These are phyloP conservation scores for Aspergillus felis DNA, from an alignment of 2,329 filamentous ascomycete species.

Conservation along the genomic window DNA sequence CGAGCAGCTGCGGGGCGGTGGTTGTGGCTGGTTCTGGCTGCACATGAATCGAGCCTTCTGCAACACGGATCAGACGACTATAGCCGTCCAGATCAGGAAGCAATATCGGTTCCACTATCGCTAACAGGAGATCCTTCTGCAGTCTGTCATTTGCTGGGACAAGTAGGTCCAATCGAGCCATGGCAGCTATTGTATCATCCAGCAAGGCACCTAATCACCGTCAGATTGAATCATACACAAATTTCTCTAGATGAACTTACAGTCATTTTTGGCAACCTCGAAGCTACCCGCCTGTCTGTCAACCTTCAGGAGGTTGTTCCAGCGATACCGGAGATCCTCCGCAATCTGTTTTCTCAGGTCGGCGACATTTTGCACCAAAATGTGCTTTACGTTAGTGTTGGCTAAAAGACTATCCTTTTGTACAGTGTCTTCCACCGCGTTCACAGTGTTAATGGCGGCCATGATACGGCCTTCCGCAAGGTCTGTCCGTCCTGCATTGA, in stretches of 20 bases:
- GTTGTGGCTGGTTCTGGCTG: slow-evolving; percentile 19
- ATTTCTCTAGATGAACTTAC: slow-evolving; percentile 42
- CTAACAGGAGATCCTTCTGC: slow-evolving; percentile 27
- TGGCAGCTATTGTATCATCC: slow-evolving; percentile 28
- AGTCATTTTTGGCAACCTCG: slow-evolving; percentile 50
- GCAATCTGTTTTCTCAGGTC: slow-evolving; percentile 65
- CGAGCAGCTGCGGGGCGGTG: slow-evolving; percentile 37
- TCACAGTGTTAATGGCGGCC: slow-evolving; percentile 47
- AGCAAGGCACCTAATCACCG: slow-evolving; percentile 16
- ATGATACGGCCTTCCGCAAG: slow-evolving; percentile 44
- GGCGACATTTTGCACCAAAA: slow-evolving; percentile 63
- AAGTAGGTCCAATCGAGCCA: slow-evolving; percentile 31
- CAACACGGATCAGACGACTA: slow-evolving; percentile 24
- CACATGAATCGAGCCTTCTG: slow-evolving; percentile 26
- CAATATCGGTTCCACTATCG: slow-evolving; percentile 32
- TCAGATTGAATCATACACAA: slow-evolving; percentile 1
- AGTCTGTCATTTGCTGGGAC: slow-evolving; percentile 27
- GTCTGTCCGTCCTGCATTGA: slow-evolving; percentile 46
- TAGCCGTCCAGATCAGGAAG: slow-evolving; percentile 21
- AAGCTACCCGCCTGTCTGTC: slow-evolving; percentile 56
- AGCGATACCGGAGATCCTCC: slow-evolving; percentile 64
- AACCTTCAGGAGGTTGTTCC: slow-evolving; percentile 64
- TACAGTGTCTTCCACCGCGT: slow-evolving; percentile 38
- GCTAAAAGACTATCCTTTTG: slow-evolving; percentile 25
- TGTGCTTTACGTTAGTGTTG: slow-evolving; percentile 40